Base-by-base conservation (phyloP, 1,284 basidiomycete genomes). In the Cryptococcus sp. region DNA sequence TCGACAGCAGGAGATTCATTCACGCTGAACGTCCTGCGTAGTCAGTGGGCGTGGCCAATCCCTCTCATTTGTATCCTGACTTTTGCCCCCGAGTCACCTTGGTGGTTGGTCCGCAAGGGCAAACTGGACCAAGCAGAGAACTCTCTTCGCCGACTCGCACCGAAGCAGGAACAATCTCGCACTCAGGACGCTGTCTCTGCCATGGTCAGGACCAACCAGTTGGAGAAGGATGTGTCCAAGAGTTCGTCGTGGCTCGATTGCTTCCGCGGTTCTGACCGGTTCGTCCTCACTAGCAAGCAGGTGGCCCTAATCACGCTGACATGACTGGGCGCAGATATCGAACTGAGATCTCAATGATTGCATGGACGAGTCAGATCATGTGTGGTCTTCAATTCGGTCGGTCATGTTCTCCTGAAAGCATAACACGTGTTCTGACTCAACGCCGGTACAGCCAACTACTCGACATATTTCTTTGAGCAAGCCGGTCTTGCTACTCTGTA, bases 41-140 rank as follows among this genome's bases (percentile, higher is more conserved):
- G 30, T 10, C 79, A 81, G 66, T 80, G 78, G 78, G 62, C 78
- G 40, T 78, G 79, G 79, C 71, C 75, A 3, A 59, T 69, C 5
- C 72, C 73, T 1, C 55, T 72, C 40, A 63, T 69, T 52, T 52
- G 65, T 42, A 49, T 61, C 19, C 30, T 63, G 19, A 48, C 50
- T 0, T 55, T 67, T n/a, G 68, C 70, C 0, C 70, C 70, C 38
- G 70, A 72, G 50, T 63, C 59, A 1, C 70, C 70, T 8, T 72
- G 70, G 70, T 72, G 61, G 64, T 56, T 68, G 45, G 69, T 72
- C 23, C 68, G 69, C 23, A 61, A 66, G 39, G 69, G 69, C 17
- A 59, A 64, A 25, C 54, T 68, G 39, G 63, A 62, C 5, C 59
- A 70, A 38, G 70, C 70, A 7, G 57, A 65, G 51, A 47, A 35